phyloP scores from a whole-genome alignment of 2,329 filamentous ascomycete species.

The Claviceps humidiphila region DNA sequence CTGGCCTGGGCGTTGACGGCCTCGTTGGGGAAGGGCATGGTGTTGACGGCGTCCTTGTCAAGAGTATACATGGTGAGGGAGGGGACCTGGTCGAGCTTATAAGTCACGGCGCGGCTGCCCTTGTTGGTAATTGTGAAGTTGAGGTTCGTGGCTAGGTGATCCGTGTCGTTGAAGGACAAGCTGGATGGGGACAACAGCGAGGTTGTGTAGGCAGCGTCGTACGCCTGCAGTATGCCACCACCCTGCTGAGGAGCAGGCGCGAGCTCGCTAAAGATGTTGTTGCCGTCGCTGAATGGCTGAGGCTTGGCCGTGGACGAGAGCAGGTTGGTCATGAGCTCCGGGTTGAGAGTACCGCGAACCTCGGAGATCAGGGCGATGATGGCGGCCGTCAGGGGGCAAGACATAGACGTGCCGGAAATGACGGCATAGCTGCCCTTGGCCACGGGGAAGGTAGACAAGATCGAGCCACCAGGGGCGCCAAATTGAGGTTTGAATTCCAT shows the following conservation, averaged over 20 bases:
- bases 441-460: slow-evolving; percentile 41
- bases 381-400: slow-evolving; percentile 40
- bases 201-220: slow-evolving; percentile 41
- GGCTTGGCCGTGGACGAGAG: slow-evolving; percentile 37
- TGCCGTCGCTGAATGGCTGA: slow-evolving; percentile 31
- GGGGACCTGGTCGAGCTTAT: slow-evolving; percentile 34
- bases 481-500: slow-evolving; percentile 41
- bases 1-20: slow-evolving; percentile 26
- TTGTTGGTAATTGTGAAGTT: slow-evolving; percentile 44
- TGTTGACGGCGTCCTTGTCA: slow-evolving; percentile 18
- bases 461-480: slow-evolving; percentile 40
- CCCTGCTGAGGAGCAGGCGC: slow-evolving; percentile 49
- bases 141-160: slow-evolving; percentile 33
- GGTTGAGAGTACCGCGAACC: slow-evolving; percentile 34
- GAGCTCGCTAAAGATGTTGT: slow-evolving; percentile 21
- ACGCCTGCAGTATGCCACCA: slow-evolving; percentile 44
- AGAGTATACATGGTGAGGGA: slow-evolving; percentile 41
- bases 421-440: slow-evolving; percentile 35
- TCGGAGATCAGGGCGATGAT: slow-evolving; percentile 40
- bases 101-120: slow-evolving; percentile 34
- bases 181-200: slow-evolving; percentile 39
- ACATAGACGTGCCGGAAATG: slow-evolving; percentile 46
- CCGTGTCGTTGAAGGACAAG: slow-evolving; percentile 50
- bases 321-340: slow-evolving; percentile 32
- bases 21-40: slow-evolving; percentile 32